Conservation (phyloP, 2,329 filamentous ascomycete genomes). For the Mycogone perniciosa region DNA sequence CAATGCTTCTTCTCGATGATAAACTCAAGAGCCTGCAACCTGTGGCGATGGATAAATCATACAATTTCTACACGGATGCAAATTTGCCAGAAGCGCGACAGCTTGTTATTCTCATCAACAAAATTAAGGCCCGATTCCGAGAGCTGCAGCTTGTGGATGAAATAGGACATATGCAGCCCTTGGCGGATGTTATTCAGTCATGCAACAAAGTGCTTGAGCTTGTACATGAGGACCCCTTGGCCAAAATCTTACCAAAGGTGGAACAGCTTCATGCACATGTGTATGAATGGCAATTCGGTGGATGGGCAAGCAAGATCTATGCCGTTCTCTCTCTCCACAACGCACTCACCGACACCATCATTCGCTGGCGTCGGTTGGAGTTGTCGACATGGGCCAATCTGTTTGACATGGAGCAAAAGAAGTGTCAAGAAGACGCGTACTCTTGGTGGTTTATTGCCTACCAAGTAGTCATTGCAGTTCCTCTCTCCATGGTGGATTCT, state of each 20-base stretch:
- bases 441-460: slow-evolving; percentile 98
- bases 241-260: slow-evolving; percentile 75
- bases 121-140: slow-evolving; percentile 65
- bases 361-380: slow-evolving; percentile 86
- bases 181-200: slow-evolving; percentile 69
- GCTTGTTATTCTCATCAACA: slow-evolving; percentile 62
- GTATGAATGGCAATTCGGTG: slow-evolving; percentile 85
- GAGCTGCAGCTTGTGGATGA: slow-evolving; percentile 62
- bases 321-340: slow-evolving; percentile 66
- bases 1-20: slow-evolving; percentile 60
- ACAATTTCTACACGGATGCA: slow-evolving; percentile 85
- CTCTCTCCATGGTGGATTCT: slow-evolving; percentile 57
- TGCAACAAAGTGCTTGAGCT: slow-evolving; percentile 72
- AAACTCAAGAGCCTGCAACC: slow-evolving; percentile 41
- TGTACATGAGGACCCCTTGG: slow-evolving; percentile 73
- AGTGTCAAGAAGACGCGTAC: slow-evolving; percentile 69
- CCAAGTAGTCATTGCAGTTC: slow-evolving; percentile 74
- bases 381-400: slow-evolving; percentile 86
- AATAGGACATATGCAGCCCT: slow-evolving; percentile 65
- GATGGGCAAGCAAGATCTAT: slow-evolving; percentile 77
- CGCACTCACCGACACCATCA: slow-evolving; percentile 69
- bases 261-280: slow-evolving; percentile 82
- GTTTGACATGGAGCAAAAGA: slow-evolving; percentile 75
- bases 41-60: slow-evolving; percentile 37
- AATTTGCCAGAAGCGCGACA: slow-evolving; percentile 72